phyloP scores from a whole-genome alignment of 768 basidiomycete genomes.

The Russula brevipes region DNA sequence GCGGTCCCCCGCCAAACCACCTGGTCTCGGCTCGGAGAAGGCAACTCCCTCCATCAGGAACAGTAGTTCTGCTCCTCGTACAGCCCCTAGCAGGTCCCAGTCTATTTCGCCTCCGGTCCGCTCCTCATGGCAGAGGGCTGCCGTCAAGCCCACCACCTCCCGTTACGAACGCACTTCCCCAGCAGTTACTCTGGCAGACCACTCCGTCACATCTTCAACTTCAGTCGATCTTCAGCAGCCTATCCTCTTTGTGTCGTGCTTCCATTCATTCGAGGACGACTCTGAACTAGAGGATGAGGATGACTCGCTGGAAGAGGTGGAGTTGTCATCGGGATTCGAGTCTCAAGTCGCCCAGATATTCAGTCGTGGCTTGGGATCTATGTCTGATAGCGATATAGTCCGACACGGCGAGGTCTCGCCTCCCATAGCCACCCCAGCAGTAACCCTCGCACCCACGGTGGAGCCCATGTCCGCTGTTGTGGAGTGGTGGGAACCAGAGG shows the following conservation, averaged over 20 bases:
- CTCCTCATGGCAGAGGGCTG: neutral
- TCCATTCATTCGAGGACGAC: slow-evolving; percentile 10
- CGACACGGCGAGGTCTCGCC: neutral
- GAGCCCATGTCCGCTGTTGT: slow-evolving; percentile 13
- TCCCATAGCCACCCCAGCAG: neutral
- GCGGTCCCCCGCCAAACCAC: neutral
- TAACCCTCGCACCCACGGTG: neutral
- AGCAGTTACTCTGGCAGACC: neutral
- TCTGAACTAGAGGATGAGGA: neutral
- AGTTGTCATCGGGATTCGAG: neutral
- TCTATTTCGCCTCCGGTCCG: neutral
- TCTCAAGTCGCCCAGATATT: slow-evolving; percentile 4
- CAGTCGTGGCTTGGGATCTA: neutral
- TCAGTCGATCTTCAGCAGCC: neutral
- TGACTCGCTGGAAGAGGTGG: neutral
- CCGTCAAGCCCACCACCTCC: neutral
- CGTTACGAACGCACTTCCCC: neutral
- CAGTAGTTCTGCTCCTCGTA: neutral
- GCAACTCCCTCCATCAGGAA: neutral
- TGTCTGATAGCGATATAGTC: neutral
- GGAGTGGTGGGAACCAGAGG: slow-evolving; percentile 1
- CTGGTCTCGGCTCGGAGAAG: slow-evolving; percentile 1
- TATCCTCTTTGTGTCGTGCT: slow-evolving; percentile 5
- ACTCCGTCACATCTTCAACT: neutral
- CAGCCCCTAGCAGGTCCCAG: neutral